phyloP scores from a whole-genome alignment of 192 early-diverging fungal genomes.

The Geranomyces michiganensis region DNA sequence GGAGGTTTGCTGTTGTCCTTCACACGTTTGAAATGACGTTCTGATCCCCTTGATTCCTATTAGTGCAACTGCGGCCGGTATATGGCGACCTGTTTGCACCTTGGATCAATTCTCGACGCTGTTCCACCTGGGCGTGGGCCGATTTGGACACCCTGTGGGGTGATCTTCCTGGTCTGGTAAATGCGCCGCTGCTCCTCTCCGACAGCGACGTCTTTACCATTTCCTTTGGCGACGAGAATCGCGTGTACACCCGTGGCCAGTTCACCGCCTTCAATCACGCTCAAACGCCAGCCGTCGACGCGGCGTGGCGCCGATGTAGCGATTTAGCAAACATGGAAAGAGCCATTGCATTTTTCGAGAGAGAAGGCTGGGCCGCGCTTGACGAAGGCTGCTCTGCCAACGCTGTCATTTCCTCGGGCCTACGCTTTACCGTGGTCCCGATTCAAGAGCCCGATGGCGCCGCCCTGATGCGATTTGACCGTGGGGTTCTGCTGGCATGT shows the following conservation, averaged over 20 bases:
- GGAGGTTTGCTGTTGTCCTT: no score
- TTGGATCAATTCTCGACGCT: slow-evolving; percentile 17
- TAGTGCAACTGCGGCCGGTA: slow-evolving; percentile 10
- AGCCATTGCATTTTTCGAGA: neutral
- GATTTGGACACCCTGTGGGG: slow-evolving; percentile 28
- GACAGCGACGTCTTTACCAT: slow-evolving; percentile 24
- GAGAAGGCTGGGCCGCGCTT: slow-evolving; percentile 9
- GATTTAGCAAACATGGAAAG: neutral
- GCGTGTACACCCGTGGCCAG: slow-evolving; percentile 30
- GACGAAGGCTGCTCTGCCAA: slow-evolving; percentile 27
- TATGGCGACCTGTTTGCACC: slow-evolving; percentile 19
- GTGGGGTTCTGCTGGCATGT: neutral
- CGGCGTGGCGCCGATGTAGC: slow-evolving; percentile 11
- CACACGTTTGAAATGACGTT: neutral
- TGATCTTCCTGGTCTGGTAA: neutral
- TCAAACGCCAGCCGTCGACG: slow-evolving; percentile 8
- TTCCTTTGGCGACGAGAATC: slow-evolving; percentile 3
- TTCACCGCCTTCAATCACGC: slow-evolving; percentile 21
- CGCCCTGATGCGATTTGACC: neutral
- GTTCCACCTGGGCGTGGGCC: slow-evolving; percentile 29
- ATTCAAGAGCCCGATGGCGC: neutral
- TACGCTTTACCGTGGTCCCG: neutral
- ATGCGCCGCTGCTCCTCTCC: neutral
- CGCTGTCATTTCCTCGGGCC: slow-evolving; percentile 2
- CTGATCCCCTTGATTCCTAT: neutral